These are phyloP conservation scores for Penicillium lagena DNA, from an alignment of 495 filamentous ascomycete genomes.

Conservation along the genomic window DNA sequence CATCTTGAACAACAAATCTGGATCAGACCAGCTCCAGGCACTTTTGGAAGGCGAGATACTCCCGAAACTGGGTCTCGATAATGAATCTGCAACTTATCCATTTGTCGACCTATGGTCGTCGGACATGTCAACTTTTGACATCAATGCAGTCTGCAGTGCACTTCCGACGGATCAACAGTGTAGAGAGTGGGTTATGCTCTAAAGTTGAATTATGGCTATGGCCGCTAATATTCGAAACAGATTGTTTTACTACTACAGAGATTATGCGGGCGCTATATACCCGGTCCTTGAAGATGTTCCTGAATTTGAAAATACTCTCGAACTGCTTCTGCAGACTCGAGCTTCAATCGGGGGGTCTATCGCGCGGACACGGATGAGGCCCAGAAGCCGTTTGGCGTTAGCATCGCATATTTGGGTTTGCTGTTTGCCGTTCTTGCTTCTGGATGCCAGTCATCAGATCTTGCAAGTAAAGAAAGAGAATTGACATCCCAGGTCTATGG, in stretches of 20 bases:
- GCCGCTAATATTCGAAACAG: constrained; percentile 26
- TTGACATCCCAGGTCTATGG: constrained; percentile 54
- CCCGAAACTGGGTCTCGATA: constrained; percentile 75
- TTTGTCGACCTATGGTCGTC: constrained; percentile 60
- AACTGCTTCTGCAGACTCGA: constrained; percentile 61
- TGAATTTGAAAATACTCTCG: constrained; percentile 61
- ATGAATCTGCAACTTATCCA: constrained; percentile 75
- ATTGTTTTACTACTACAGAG: constrained; percentile 69
- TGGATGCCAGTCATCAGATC: constrained; percentile 72
- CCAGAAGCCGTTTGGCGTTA: constrained; percentile 47
- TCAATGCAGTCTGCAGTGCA: constrained; percentile 64
- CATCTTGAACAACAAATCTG: constrained; percentile 53
- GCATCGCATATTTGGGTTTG: constrained; percentile 61
- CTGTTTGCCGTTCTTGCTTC: constrained; percentile 76
- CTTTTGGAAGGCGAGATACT: constrained; percentile 71
- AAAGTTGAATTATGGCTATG: not conserved
- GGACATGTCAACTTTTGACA: constrained; percentile 63
- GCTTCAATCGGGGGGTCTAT: constrained; percentile 40
- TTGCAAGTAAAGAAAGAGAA: constrained; percentile 53
- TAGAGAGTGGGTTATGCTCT: constrained; percentile 48
- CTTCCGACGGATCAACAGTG: constrained; percentile 61
- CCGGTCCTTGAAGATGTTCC: constrained; percentile 69
- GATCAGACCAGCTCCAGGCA: constrained; percentile 58
- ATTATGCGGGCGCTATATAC: constrained; percentile 79
- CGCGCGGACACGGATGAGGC: constrained; percentile 26